phyloP scores from a whole-genome alignment of 1,139 yeast species.

The Geotrichum cucujoidarum region DNA sequence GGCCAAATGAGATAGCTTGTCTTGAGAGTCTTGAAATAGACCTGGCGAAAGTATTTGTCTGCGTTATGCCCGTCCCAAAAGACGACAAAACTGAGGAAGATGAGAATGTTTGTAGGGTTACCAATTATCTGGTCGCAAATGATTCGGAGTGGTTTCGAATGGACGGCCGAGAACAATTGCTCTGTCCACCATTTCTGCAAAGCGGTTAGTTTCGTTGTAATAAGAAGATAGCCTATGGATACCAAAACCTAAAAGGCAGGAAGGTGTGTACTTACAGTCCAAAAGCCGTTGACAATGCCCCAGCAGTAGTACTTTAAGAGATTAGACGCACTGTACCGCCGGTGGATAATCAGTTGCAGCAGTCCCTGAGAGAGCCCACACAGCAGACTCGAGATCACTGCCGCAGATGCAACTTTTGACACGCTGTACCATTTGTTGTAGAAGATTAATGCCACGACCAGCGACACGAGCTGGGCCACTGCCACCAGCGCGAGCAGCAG shows the following conservation, averaged over 20 bases:
- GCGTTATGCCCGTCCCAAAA: conserved; percentile 38
- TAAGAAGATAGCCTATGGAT: background rate
- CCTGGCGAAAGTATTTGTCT: conserved; percentile 32
- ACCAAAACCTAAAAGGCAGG: background rate
- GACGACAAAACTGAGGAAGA: conserved; percentile 34
- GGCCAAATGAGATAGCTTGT: conserved; percentile 38
- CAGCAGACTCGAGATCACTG: conserved; percentile 32
- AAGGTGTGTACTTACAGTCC: conserved; percentile 35
- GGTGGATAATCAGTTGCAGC: conserved; percentile 29
- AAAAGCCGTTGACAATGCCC: conserved; percentile 38
- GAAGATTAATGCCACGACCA: conserved; percentile 9
- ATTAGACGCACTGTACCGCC: conserved; percentile 22
- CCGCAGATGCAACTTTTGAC: conserved; percentile 35
- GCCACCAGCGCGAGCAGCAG: conserved; percentile 4
- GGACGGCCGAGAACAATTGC: conserved; percentile 25
- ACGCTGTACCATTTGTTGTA: conserved; percentile 27
- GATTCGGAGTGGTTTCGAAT: conserved; percentile 26
- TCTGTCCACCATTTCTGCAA: conserved; percentile 37
- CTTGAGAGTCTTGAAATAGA: conserved; percentile 28
- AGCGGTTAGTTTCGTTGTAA: background rate
- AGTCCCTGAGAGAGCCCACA: conserved; percentile 37
- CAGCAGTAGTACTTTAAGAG: conserved; percentile 37
- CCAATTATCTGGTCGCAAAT: conserved; percentile 37
- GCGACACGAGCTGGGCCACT: conserved; percentile 6
- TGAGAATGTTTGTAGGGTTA: conserved; percentile 35